phyloP scores from a whole-genome alignment of 1,284 basidiomycete genomes.

The Ganoderma sinense region DNA sequence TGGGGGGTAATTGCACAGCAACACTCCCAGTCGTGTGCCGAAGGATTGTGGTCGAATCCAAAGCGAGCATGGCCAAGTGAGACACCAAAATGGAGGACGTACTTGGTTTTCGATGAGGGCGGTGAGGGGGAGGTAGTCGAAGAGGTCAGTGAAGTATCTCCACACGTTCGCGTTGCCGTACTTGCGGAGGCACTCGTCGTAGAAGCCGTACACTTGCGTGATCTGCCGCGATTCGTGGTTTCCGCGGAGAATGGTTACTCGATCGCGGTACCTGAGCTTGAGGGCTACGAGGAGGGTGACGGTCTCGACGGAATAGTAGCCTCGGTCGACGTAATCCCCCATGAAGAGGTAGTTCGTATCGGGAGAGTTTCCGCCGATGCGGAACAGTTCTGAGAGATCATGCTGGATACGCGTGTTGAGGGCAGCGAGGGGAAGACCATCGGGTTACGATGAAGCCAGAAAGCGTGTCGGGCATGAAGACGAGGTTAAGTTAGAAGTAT shows the following conservation, averaged over 20 bases:
- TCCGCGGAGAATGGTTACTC: conserved; percentile 97
- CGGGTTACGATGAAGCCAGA: conserved; percentile 7
- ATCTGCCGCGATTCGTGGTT: conserved; percentile 99
- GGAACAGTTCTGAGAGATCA: conserved; percentile 98
- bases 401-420: conserved; percentile 62
- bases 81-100: conserved; percentile 44
- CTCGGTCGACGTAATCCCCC: conserved; percentile 99
- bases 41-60: background rate
- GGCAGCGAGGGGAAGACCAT: conserved; percentile 4
- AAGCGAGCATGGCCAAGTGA: background rate
- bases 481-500: conserved; percentile 31
- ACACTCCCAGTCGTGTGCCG: conserved; percentile 15
- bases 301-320: conserved; percentile 99
- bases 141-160: conserved; percentile 99
- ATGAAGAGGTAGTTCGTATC: conserved; percentile 99
- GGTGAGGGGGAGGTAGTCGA: conserved; percentile 97
- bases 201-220: conserved; percentile 99
- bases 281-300: conserved; percentile 98
- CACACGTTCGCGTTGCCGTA: conserved; percentile 99
- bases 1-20: background rate
- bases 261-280: conserved; percentile 98
- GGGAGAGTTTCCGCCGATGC: conserved; percentile 98
- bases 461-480: conserved; percentile 13
- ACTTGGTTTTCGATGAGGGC: conserved; percentile 99
- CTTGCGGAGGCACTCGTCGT: conserved; percentile 99